These are phyloP conservation scores for Mortierella sp. DNA, from an alignment of 371 early-diverging fungal genomes.

Conservation along the genomic window DNA sequence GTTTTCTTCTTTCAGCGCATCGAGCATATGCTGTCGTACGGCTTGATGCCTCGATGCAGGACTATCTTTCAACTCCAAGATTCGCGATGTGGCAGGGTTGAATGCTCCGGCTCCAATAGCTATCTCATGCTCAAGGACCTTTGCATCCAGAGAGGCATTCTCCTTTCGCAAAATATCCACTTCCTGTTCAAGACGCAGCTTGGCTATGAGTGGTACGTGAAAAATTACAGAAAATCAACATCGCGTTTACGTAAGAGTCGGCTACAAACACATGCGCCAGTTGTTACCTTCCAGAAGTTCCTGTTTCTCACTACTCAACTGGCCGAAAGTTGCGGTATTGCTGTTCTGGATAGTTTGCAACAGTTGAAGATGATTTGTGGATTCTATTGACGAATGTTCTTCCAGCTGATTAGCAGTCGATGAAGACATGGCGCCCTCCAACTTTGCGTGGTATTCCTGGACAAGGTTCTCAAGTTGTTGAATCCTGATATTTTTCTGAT, in stretches of 20 bases:
- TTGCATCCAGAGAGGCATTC: slow-evolving; percentile 48
- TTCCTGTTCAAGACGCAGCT: slow-evolving; percentile 33
- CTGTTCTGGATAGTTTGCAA: slow-evolving; percentile 25
- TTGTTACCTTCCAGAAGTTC: slow-evolving; percentile 33
- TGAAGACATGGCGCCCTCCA: slow-evolving; percentile 29
- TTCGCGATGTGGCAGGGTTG: slow-evolving; percentile 67
- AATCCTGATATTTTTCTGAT: slow-evolving; percentile 68
- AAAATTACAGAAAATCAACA: neutral
- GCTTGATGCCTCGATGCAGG: slow-evolving; percentile 75
- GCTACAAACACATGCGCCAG: neutral
- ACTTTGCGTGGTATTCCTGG: slow-evolving; percentile 64
- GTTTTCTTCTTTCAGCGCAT: slow-evolving; percentile 74
- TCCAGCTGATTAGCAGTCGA: neutral
- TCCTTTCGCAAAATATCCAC: slow-evolving; percentile 57
- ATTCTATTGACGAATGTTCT: neutral
- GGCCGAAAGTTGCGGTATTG: slow-evolving; percentile 6
- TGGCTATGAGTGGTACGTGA: slow-evolving; percentile 18
- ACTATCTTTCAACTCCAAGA: slow-evolving; percentile 80
- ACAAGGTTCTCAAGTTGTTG: slow-evolving; percentile 72
- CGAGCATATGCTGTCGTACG: slow-evolving; percentile 73
- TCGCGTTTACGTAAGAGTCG: neutral
- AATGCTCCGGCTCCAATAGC: slow-evolving; percentile 77
- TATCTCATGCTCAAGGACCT: slow-evolving; percentile 61
- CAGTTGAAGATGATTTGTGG: slow-evolving; percentile 8
- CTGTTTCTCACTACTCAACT: slow-evolving; percentile 25